Evolutionary conservation across 23 red algal species (phyloP), one percentile per base, ranked within the genome.

Genomic region (Gracilaria domingensis): DNA sequence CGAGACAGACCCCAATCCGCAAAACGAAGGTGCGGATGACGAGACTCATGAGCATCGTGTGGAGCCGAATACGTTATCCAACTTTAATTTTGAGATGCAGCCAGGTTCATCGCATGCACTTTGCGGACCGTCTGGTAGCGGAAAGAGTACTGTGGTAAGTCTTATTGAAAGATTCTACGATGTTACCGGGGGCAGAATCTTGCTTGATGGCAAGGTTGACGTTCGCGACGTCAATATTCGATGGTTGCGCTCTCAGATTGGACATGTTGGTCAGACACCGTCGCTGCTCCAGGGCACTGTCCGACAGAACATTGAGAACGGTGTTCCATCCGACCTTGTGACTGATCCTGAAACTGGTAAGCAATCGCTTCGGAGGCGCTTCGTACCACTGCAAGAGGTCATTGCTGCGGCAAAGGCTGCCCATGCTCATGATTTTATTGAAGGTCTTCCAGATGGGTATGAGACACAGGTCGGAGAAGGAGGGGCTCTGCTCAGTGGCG

Each of bases 381-480:
- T 62, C 20, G 74, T 84, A 0, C 39, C 89, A 53, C 21, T 83
- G 39, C 61, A 82, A 55, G 84, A 95, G 36, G 61, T 95, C 28
- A 47, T 79, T 1, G 72, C 92, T 9, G 92, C 92, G 1, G 92
- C 92, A 0, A 95, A 53, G 12, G 86, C 83, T 54, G 84, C 92
- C 34, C 76, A 88, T 84, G 92, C 92, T 0, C 83, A 95, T 26
- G 51, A 95, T 7, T 95, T 95, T 79, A 88, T 95, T 8, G 57
- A 58, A n/a, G 60, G 30, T 44, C 86, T 96, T 32, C 95, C 95
- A 4, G 80, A 93, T 54, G 91, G 85, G 4, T 96, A 96, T 83
- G 84, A 96, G 26, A 96, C 95, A 2, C 23, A 75, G 18, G 69
- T 99, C 4, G 97, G 97, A 17, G 93, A 96, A 55, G 93, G 97